Evolutionary conservation across 2,329 filamentous ascomycete genomes (phyloP).

Genomic region (Elsinoe perseae): DNA sequence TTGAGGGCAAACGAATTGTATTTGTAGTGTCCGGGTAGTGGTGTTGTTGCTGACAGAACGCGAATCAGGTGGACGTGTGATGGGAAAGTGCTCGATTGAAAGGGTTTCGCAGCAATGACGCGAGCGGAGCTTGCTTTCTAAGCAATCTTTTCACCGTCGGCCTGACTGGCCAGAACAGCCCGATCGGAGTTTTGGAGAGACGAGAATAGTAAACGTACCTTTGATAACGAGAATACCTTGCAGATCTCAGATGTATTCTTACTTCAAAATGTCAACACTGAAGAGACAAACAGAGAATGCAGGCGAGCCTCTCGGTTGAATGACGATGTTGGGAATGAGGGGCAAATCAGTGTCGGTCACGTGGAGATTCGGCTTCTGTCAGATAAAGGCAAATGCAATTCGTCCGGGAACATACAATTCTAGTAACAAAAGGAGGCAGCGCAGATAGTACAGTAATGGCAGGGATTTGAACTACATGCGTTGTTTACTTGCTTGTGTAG

Average conservation of each 20-base stretch:
- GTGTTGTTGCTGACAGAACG: conserved; percentile 10
- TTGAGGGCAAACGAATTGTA: conserved; percentile 15
- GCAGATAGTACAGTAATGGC: background rate
- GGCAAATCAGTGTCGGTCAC: background rate
- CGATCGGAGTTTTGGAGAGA: background rate
- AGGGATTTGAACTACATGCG: background rate
- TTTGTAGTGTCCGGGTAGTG: background rate
- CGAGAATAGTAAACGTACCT: background rate
- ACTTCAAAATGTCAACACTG: background rate
- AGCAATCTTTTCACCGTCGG: conserved; percentile 8
- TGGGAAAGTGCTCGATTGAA: conserved; percentile 9
- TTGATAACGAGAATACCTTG: too few species aligned
- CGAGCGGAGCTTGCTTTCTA: conserved; percentile 12
- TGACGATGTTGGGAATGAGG: conserved; percentile 1
- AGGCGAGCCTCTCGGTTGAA: background rate
- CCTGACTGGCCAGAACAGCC: background rate
- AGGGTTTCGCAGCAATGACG: conserved; percentile 7
- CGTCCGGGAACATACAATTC: too few species aligned
- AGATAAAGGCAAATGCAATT: background rate
- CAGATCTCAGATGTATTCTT: background rate
- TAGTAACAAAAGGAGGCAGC: background rate
- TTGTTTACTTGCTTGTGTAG: conserved; percentile 3
- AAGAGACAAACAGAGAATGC: background rate
- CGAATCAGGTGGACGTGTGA: background rate
- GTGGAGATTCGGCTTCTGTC: background rate